Conservation (phyloP, 192 early-diverging fungal genomes). For the Coemansia sp. region DNA sequence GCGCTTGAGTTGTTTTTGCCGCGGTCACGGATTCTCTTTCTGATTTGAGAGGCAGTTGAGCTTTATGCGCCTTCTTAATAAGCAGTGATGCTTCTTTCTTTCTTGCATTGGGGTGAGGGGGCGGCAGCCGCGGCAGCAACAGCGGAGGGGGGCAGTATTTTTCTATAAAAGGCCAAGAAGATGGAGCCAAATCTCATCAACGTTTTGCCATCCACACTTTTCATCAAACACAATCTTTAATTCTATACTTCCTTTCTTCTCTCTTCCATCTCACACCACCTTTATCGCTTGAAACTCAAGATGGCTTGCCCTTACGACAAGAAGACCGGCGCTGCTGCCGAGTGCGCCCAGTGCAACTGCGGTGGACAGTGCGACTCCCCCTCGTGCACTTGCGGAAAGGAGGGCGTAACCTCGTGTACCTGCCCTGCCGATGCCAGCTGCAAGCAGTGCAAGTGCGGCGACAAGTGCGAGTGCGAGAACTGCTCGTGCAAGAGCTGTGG, state of each 20-base stretch:
- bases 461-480: conserved; percentile 27
- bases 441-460: conserved; percentile 32
- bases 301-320: conserved; percentile 20
- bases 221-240: not conserved
- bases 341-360: conserved; percentile 23
- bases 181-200: no score
- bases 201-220: not conserved
- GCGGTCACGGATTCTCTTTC: no score
- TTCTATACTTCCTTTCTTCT: not conserved
- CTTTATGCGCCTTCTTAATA: no score
- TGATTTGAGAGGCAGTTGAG: no score
- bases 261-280: not conserved
- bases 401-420: conserved; percentile 25
- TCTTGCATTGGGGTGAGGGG: no score
- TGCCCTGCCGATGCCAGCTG: conserved; percentile 19
- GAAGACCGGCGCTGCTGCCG: conserved; percentile 11
- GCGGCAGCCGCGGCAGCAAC: no score
- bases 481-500: conserved; percentile 15
- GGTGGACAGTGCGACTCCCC: conserved; percentile 22
- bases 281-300: not conserved
- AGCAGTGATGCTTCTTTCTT: no score
- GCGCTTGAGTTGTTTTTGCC: no score
- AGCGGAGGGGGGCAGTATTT: not conserved
- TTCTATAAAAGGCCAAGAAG: no score
- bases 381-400: conserved; percentile 37